phyloP scores from a whole-genome alignment of 1,284 basidiomycete genomes.

The Puccinia brachypodii region DNA sequence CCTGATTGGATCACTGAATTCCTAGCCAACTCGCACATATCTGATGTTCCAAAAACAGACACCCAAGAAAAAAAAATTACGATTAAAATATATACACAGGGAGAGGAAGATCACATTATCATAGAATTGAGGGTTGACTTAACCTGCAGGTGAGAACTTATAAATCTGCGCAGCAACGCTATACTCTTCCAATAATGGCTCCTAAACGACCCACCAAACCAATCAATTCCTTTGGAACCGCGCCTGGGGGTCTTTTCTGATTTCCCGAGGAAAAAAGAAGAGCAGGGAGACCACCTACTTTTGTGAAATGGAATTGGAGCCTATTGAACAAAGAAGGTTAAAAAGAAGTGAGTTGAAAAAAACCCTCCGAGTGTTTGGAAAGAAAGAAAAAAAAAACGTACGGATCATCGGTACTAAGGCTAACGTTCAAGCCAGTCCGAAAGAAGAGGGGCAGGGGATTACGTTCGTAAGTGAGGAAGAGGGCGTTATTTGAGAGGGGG shows the following conservation, averaged over 20 bases:
- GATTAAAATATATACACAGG: neutral
- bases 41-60: constrained; percentile 50
- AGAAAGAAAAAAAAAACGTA: constrained; percentile 50
- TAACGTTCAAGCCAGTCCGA: constrained; percentile 92
- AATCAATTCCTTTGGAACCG: neutral
- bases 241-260: neutral
- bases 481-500: constrained; percentile 93
- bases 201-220: constrained; percentile 61
- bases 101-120: neutral
- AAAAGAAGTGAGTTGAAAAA: constrained; percentile 13
- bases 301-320: constrained; percentile 92
- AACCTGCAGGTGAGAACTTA: constrained; percentile 49
- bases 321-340: neutral
- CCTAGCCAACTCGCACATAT: constrained; percentile 81
- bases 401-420: constrained; percentile 93
- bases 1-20: constrained; percentile 96
- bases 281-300: constrained; percentile 62
- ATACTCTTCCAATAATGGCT: constrained; percentile 94
- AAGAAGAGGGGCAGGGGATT: constrained; percentile 98
- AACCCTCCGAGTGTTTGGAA: neutral
- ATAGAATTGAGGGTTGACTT: constrained; percentile 55
- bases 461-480: constrained; percentile 94
- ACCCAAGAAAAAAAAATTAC: neutral
- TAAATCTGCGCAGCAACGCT: constrained; percentile 91
- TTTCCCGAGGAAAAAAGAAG: too few species aligned